These are phyloP conservation scores for Wickerhamiella parazyma DNA, from an alignment of 805 yeast species.

Conservation along the genomic window DNA sequence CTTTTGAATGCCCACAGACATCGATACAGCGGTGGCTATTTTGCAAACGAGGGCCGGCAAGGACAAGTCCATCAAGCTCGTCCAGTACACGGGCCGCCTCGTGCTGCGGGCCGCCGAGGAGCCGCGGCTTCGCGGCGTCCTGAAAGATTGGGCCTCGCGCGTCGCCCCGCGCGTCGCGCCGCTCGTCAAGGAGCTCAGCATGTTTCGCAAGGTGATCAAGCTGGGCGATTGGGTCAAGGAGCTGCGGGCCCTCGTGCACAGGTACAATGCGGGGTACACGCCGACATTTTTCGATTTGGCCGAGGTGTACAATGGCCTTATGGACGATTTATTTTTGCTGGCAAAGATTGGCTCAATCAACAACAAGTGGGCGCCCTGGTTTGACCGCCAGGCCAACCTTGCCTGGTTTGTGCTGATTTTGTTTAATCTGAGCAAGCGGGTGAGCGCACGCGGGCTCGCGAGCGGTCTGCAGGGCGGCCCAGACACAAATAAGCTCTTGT, in stretches of 20 bases:
- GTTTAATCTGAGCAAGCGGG: slow-evolving; percentile 11
- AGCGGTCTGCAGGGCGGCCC: background rate
- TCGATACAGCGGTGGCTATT: slow-evolving; percentile 12
- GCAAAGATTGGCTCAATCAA: slow-evolving; percentile 20
- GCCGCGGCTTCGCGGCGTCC: background rate
- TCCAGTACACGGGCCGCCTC: slow-evolving; percentile 22
- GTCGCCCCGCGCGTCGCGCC: slow-evolving; percentile 16
- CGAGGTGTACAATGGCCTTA: slow-evolving; percentile 21
- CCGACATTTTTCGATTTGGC: slow-evolving; percentile 8
- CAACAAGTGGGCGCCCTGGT: slow-evolving; percentile 11
- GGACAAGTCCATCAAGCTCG: slow-evolving; percentile 21
- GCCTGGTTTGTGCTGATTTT: slow-evolving; percentile 22
- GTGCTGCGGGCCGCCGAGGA: slow-evolving; percentile 13
- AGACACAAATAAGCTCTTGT: slow-evolving; percentile 18
- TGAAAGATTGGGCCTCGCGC: slow-evolving; percentile 3
- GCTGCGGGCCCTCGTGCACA: slow-evolving; percentile 10
- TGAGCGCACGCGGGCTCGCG: no score
- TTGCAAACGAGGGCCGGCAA: slow-evolving; percentile 21
- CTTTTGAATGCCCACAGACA: background rate
- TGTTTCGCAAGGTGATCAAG: slow-evolving; percentile 23
- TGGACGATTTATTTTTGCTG: slow-evolving; percentile 22
- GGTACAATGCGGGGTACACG: background rate
- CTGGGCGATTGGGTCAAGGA: slow-evolving; percentile 21
- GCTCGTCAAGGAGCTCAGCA: slow-evolving; percentile 19
- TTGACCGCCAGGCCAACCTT: slow-evolving; percentile 19